Evolutionary conservation across 345 rosid genomes (phyloP).

Genomic region (Euphorbia pulcherrima): DNA sequence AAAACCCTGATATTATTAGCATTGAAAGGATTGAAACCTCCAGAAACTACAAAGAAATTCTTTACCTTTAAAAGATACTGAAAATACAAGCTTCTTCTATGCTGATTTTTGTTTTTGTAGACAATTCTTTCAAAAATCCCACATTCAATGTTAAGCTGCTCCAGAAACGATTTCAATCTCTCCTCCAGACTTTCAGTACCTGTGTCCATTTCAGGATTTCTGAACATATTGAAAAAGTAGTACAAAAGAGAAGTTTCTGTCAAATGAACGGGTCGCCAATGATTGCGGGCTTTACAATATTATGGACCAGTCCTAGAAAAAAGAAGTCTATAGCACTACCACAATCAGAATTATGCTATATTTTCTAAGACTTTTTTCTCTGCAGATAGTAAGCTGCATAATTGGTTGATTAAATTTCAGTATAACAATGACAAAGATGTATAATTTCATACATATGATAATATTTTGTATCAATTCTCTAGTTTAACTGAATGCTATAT

Average conservation of each 20-base stretch:
- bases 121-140: constrained; percentile 71
- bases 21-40: neutral
- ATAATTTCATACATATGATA: too few species aligned
- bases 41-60: neutral
- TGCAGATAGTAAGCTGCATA: too few species aligned
- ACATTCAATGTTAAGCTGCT: constrained; percentile 51
- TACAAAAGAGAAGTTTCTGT: neutral
- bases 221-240: neutral
- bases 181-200: constrained; percentile 45
- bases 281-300: neutral
- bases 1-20: neutral
- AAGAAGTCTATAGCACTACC: too few species aligned
- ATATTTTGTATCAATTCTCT: too few species aligned
- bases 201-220: constrained; percentile 18
- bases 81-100: constrained; percentile 78
- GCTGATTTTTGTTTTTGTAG: constrained; percentile 94
- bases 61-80: constrained; percentile 78
- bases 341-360: too few species aligned
- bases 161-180: constrained; percentile 47
- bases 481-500: too few species aligned
- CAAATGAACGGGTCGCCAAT: neutral
- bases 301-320: too few species aligned
- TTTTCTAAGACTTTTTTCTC: too few species aligned
- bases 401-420: too few species aligned
- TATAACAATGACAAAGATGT: too few species aligned